phyloP scores from a whole-genome alignment of 139 green algal genomes.

The Pleodorina starrii region DNA sequence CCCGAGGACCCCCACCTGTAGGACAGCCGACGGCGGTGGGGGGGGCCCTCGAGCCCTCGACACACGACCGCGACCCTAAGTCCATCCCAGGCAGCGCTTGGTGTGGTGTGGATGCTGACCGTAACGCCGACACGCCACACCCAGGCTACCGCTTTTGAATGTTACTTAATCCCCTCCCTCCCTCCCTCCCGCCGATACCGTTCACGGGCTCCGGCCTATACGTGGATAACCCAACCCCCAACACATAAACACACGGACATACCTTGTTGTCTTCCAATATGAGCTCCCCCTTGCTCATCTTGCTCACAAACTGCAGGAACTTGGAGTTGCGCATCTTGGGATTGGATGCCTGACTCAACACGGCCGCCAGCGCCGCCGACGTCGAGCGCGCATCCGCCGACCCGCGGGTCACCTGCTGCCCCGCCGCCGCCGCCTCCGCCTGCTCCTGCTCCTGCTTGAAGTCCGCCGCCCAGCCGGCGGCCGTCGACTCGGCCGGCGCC shows the following conservation, averaged over 20 bases:
- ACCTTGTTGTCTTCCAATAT: constrained; percentile 88
- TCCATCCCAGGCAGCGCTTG: too few species aligned
- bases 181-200: too few species aligned
- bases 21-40: too few species aligned
- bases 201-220: too few species aligned
- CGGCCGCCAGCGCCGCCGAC: constrained; percentile 71
- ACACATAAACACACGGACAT: background rate
- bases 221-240: too few species aligned
- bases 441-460: constrained; percentile 52
- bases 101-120: too few species aligned
- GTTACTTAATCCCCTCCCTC: too few species aligned
- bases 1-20: too few species aligned
- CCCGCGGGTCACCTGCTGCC: constrained; percentile 4
- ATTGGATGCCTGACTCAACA: constrained; percentile 70
- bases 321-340: constrained; percentile 91
- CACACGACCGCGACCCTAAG: too few species aligned
- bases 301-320: constrained; percentile 97
- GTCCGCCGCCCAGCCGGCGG: constrained; percentile 63
- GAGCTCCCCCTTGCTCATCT: constrained; percentile 94
- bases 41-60: too few species aligned
- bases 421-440: background rate
- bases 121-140: too few species aligned
- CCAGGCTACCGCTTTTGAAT: too few species aligned
- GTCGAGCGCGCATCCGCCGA: constrained; percentile 50
- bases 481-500: background rate